Evolutionary conservation across 805 yeast genomes (phyloP), one percentile per base, ranked within the genome.

Genomic region (Ogataea salicorniae): DNA sequence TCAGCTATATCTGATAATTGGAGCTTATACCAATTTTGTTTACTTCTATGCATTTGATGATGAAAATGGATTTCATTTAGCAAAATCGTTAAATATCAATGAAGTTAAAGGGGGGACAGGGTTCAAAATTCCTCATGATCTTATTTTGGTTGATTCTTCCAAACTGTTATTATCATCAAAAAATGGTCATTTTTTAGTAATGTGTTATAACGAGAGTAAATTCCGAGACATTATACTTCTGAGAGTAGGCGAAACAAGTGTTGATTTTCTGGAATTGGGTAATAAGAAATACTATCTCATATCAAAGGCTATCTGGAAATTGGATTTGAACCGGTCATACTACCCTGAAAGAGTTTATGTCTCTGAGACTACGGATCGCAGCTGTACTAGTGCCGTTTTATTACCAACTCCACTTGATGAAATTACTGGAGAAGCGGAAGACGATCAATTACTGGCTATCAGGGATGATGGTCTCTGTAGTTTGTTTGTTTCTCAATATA

Each of bases 381-480:
- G 52, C 22, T 54, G 60, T 31, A 39, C 15, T 7, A 42, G 52
- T 20, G 54, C 51, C 4, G 50, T 50, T 31, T 33, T 58, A 16
- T 41, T 59, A 1, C 44, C 49, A 1, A 23, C 42, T 14, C 15
- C 43, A 7, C 6, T 34, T 1, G 48, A 48, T 22, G 42, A 46
- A 6, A 4, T 35, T 2, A 41, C 47, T 8, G 46, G 38, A 1
- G 53, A 47, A 11, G 22, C 34, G 5, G 20, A 37, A 2, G 58
- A 54, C 18, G 61, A 44, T 39, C 51, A 26, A 43, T 43, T 63
- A n/a, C 57, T 67, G 6, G 43, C 64, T 2, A 38, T 68, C 7
- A 53, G 72, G 16, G 69, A 63, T 35, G 71, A 67, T 49, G 72
- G 72, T 0, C 56, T 69, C 15, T 58, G 62, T 39, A 49, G 60